Evolutionary conservation across 192 early-diverging fungal genomes (phyloP).

Genomic region (Coemansia sp.): DNA sequence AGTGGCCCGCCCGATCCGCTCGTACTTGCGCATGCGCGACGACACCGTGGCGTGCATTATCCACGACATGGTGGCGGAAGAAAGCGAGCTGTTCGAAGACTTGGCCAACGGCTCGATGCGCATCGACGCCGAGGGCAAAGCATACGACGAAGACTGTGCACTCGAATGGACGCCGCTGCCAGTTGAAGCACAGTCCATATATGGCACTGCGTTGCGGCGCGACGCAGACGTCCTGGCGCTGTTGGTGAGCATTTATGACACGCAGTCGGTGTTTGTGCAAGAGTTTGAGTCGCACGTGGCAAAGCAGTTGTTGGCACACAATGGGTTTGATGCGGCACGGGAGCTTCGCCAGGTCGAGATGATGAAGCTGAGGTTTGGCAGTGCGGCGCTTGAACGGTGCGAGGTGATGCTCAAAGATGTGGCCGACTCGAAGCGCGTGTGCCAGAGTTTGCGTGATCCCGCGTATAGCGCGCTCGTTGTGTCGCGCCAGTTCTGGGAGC

Average conservation of each 20-base stretch:
- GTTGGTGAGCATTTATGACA: slow-evolving; percentile 70
- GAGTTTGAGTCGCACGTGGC: slow-evolving; percentile 69
- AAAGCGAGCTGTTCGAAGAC: slow-evolving; percentile 59
- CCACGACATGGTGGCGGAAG: slow-evolving; percentile 63
- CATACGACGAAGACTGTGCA: slow-evolving; percentile 57
- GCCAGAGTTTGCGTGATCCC: slow-evolving; percentile 45
- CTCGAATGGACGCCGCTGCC: slow-evolving; percentile 66
- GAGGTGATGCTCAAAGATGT: slow-evolving; percentile 84
- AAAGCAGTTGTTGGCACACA: slow-evolving; percentile 47
- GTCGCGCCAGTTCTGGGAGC: slow-evolving; percentile 66
- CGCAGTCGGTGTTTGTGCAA: slow-evolving; percentile 64
- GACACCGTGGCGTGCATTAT: slow-evolving; percentile 72
- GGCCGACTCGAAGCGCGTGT: slow-evolving; percentile 68
- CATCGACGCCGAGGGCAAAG: slow-evolving; percentile 30
- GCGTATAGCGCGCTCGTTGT: slow-evolving; percentile 43
- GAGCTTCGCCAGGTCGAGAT: slow-evolving; percentile 71
- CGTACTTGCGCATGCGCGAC: slow-evolving; percentile 60
- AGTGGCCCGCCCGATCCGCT: slow-evolving; percentile 59
- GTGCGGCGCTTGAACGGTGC: slow-evolving; percentile 59
- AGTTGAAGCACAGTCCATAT: slow-evolving; percentile 52
- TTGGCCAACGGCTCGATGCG: slow-evolving; percentile 2
- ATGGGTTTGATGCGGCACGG: slow-evolving; percentile 55
- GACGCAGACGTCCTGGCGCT: slow-evolving; percentile 66
- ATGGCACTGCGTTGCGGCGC: slow-evolving; percentile 25
- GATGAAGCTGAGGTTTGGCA: slow-evolving; percentile 73